Evolutionary conservation across 495 filamentous ascomycete genomes (phyloP).

Genomic region (Elasticomyces elasticus): DNA sequence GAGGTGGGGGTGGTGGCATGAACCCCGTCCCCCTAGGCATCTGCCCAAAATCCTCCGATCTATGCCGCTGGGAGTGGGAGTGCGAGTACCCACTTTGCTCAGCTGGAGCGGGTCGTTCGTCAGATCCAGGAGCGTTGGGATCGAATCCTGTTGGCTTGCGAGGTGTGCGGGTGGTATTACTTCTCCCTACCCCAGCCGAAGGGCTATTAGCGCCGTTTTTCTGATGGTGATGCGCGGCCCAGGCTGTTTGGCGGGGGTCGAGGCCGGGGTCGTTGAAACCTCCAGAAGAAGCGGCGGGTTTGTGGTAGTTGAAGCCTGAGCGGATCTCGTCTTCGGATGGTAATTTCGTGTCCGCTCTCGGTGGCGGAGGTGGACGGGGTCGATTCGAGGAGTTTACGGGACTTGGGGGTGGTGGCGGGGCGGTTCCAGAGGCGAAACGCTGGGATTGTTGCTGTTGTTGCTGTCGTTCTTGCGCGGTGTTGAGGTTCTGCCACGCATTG

Average conservation of each 20-base stretch:
- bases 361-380: slow-evolving; percentile 16
- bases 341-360: slow-evolving; percentile 12
- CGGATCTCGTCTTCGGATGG: slow-evolving; percentile 20
- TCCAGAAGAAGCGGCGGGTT: neutral
- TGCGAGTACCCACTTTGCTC: neutral
- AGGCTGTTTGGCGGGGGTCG: slow-evolving; percentile 8
- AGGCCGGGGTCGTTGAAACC: neutral
- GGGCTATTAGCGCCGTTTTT: slow-evolving; percentile 3
- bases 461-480: slow-evolving; percentile 30
- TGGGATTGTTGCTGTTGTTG: slow-evolving; percentile 17
- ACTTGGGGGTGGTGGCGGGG: neutral
- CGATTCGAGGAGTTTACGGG: slow-evolving; percentile 1
- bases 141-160: slow-evolving; percentile 38
- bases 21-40: neutral
- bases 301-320: slow-evolving; percentile 17
- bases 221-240: slow-evolving; percentile 16
- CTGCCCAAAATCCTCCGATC: slow-evolving; percentile 12
- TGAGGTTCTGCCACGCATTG: slow-evolving; percentile 65
- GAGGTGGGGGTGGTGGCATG: slow-evolving; percentile 22
- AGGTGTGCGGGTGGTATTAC: slow-evolving; percentile 32
- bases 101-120: slow-evolving; percentile 24
- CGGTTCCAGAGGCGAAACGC: neutral
- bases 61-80: slow-evolving; percentile 7
- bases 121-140: slow-evolving; percentile 25
- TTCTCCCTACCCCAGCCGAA: slow-evolving; percentile 32